Evolutionary conservation across 2,329 filamentous ascomycete genomes (phyloP).

Genomic region (Botrytis porri): DNA sequence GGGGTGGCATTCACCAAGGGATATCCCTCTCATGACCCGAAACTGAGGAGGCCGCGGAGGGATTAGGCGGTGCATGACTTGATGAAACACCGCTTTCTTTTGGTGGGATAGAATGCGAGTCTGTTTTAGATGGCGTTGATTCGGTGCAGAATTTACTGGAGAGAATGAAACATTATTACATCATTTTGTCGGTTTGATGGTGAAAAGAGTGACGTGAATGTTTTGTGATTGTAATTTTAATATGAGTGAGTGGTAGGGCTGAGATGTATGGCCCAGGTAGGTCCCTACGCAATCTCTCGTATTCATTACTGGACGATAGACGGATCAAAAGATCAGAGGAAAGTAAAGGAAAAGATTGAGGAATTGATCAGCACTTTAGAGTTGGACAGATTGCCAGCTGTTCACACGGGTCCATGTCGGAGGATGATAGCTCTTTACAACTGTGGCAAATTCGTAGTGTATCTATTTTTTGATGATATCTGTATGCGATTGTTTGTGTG

Average conservation of each 20-base stretch:
- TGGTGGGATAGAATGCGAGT: slow-evolving; percentile 32
- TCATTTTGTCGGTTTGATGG: neutral
- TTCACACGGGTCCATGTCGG: neutral
- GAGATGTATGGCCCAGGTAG: neutral
- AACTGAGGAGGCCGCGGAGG: slow-evolving; percentile 19
- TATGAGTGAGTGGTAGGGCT: neutral
- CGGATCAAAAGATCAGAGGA: neutral
- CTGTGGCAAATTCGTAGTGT: neutral
- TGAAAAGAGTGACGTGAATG: neutral
- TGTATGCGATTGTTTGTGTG: neutral
- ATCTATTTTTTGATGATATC: neutral
- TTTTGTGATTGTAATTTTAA: neutral
- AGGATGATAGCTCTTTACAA: neutral
- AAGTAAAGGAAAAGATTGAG: neutral
- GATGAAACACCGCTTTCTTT: slow-evolving; percentile 14
- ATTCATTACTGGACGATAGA: neutral
- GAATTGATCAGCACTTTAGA: neutral
- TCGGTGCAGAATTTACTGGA: neutral
- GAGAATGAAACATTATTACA: slow-evolving; percentile 9
- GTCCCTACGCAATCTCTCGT: neutral
- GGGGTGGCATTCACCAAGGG: neutral
- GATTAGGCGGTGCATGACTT: slow-evolving; percentile 19
- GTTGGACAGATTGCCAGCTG: neutral
- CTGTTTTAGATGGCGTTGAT: slow-evolving; percentile 32
- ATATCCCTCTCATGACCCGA: neutral